A percentile compares a stretch with the other conserved stretches of the same genome.
Evolutionary conservation across 192 early-diverging fungal genomes (phyloP).

Genomic region (Neocallimastix lanati): DNA sequence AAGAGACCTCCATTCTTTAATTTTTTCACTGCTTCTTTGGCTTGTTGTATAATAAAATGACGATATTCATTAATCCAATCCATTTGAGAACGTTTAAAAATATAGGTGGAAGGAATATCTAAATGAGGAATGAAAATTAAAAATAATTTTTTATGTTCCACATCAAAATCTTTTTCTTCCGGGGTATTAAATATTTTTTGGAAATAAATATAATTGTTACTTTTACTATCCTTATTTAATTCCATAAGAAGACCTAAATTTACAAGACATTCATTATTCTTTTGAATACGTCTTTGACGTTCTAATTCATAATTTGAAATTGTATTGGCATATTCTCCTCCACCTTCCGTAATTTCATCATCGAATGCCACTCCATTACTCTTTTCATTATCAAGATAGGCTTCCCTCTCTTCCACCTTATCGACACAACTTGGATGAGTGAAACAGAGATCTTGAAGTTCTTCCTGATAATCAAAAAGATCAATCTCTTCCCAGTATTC

Average conservation of each 20-base stretch:
- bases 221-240: conserved; percentile 19
- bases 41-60: conserved; percentile 6
- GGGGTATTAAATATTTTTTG: conserved; percentile 4
- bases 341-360: not conserved
- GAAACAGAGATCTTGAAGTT: not conserved
- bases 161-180: not conserved
- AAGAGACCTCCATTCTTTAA: conserved; percentile 10
- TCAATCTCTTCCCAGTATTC: conserved; percentile 61
- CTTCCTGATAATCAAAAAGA: conserved; percentile 12
- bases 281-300: conserved; percentile 30
- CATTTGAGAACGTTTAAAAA: not conserved
- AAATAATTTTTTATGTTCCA: not conserved
- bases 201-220: conserved; percentile 9
- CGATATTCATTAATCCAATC: conserved; percentile 12
- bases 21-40: conserved; percentile 6
- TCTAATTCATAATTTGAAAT: conserved; percentile 38
- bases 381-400: not conserved
- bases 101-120: conserved; percentile 8
- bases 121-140: conserved; percentile 16
- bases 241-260: conserved; percentile 60
- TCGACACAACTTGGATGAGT: conserved; percentile 1
- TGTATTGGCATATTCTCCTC: conserved; percentile 9
- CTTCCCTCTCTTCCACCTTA: conserved; percentile 6
- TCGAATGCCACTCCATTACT: not conserved
- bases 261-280: conserved; percentile 39